Conservation (phyloP, 2,329 filamentous ascomycete species). For the Colletotrichum eremochloae region DNA sequence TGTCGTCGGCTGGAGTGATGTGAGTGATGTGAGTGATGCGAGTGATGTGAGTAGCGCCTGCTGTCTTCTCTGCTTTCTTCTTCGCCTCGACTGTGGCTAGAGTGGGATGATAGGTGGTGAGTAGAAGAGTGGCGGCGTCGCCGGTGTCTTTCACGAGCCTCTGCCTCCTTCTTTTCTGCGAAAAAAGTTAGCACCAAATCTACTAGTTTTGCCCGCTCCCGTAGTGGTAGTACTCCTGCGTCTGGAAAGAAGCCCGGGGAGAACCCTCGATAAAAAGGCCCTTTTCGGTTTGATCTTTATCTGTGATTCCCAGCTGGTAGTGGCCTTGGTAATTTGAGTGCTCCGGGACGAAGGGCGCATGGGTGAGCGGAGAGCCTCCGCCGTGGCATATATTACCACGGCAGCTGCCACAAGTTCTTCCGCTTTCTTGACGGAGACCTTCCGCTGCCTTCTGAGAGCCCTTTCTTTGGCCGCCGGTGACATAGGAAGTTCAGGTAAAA, state of each 20-base stretch:
- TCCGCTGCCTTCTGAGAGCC: slow-evolving; percentile 61
- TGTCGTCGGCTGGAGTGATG: slow-evolving; percentile 48
- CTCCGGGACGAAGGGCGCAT: slow-evolving; percentile 49
- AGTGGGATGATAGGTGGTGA: slow-evolving; percentile 52
- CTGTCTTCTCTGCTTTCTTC: slow-evolving; percentile 49
- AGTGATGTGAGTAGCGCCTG: slow-evolving; percentile 46
- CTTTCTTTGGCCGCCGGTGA: slow-evolving; percentile 57
- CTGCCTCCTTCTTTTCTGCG: slow-evolving; percentile 69
- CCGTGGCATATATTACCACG: slow-evolving; percentile 67
- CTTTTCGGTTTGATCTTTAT: slow-evolving; percentile 46
- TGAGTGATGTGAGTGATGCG: slow-evolving; percentile 41
- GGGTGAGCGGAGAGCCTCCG: slow-evolving; percentile 60
- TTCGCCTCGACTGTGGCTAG: slow-evolving; percentile 52
- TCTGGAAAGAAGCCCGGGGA: slow-evolving; percentile 44
- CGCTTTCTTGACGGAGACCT: slow-evolving; percentile 59
- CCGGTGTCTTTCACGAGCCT: slow-evolving; percentile 54
- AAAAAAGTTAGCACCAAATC: slow-evolving; percentile 69
- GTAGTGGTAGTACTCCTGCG: slow-evolving; percentile 51
- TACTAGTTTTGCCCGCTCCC: slow-evolving; percentile 56
- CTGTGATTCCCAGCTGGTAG: slow-evolving; percentile 48
- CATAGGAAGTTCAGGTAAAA: slow-evolving; percentile 58
- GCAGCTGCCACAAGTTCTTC: slow-evolving; percentile 68
- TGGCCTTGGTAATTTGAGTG: slow-evolving; percentile 44
- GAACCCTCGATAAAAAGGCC: slow-evolving; percentile 52
- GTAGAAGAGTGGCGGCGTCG: slow-evolving; percentile 56